phyloP scores from a whole-genome alignment of 176 grass and related monocot genomes.

The Triticum urartu region DNA sequence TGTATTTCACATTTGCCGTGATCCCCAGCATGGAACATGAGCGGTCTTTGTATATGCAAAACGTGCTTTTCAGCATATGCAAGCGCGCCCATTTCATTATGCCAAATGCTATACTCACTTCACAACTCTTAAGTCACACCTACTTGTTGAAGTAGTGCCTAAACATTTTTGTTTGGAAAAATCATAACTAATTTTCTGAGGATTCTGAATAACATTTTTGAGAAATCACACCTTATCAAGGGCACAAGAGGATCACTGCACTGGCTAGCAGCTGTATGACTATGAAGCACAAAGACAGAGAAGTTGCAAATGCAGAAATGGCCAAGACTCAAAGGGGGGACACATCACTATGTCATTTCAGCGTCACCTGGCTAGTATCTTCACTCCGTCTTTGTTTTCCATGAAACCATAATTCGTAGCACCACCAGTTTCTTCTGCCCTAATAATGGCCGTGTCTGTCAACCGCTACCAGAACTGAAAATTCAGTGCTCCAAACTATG shows the following conservation, averaged over 20 bases:
- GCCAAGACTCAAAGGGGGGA: background rate
- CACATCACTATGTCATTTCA: slow-evolving; percentile 22
- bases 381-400: background rate
- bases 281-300: background rate
- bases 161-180: too few species aligned
- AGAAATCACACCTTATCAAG: background rate
- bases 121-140: background rate
- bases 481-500: background rate
- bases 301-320: background rate
- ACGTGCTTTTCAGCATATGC: slow-evolving; percentile 8
- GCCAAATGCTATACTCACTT: background rate
- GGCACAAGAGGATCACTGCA: background rate
- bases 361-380: background rate
- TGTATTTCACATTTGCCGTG: background rate
- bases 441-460: slow-evolving; percentile 23
- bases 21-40: slow-evolving; percentile 3
- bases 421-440: background rate
- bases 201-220: too few species aligned
- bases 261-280: too few species aligned
- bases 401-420: background rate
- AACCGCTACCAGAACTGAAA: slow-evolving; percentile 33
- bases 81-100: background rate
- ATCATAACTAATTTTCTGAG: too few species aligned
- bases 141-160: background rate
- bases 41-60: slow-evolving; percentile 3